Conservation (phyloP, 768 basidiomycete species). For the Cystofilobasidium bisporidii region DNA sequence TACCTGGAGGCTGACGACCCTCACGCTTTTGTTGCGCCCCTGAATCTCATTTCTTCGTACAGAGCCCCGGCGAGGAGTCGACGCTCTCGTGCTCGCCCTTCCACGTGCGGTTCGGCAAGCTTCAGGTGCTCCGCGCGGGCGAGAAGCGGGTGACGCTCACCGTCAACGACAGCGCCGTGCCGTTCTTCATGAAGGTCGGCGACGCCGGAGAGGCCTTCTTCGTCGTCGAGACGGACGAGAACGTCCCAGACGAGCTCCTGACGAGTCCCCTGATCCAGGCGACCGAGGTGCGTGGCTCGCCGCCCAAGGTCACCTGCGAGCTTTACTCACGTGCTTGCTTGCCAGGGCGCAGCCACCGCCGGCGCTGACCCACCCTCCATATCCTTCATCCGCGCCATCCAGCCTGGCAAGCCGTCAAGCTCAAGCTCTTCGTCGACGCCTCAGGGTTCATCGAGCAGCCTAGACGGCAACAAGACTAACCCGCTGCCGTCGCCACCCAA, state of each 20-base stretch:
- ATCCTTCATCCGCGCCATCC: neutral
- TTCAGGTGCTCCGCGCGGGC: conserved; percentile 82
- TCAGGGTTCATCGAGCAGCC: neutral
- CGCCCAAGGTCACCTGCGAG: no score
- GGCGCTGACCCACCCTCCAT: neutral
- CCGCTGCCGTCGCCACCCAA: neutral
- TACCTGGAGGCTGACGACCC: neutral
- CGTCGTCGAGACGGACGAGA: conserved; percentile 90
- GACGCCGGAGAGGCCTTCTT: conserved; percentile 99
- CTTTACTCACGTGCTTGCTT: no score
- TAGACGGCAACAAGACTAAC: conserved; percentile 3
- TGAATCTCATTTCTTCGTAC: neutral
- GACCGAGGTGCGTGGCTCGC: conserved; percentile 33
- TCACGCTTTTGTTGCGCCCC: neutral
- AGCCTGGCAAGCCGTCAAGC: neutral
- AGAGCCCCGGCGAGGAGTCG: conserved; percentile 30
- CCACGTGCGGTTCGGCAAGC: conserved; percentile 95
- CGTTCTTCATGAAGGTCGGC: conserved; percentile 96
- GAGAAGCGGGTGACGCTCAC: conserved; percentile 94
- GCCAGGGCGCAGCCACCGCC: no score
- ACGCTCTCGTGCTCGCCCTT: conserved; percentile 79
- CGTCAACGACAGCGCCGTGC: conserved; percentile 67
- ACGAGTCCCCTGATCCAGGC: conserved; percentile 72
- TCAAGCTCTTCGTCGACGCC: neutral
- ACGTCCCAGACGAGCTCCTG: conserved; percentile 83